A percentile compares a stretch with the other conserved stretches of the same genome.
These are phyloP conservation scores for Plicaturopsis crispa DNA, from an alignment of 768 basidiomycete genomes.

Conservation along the genomic window DNA sequence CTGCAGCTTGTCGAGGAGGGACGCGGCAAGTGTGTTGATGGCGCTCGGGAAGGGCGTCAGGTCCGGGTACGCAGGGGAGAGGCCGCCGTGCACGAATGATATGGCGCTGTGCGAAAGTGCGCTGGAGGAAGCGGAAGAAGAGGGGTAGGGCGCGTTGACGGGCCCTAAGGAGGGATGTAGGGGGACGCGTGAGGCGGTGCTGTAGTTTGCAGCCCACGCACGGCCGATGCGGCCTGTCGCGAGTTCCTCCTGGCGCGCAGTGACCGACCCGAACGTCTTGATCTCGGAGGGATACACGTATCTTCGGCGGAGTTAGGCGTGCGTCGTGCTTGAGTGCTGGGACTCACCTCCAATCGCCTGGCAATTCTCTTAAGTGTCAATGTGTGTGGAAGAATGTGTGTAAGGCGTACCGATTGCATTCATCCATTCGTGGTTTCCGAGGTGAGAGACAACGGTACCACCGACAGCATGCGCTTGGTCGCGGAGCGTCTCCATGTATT, in stretches of 20 bases:
- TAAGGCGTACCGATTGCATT: conserved; percentile 61
- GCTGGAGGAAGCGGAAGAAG: conserved; percentile 20
- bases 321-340: background rate
- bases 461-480: conserved; percentile 62
- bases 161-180: conserved; percentile 64
- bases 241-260: conserved; percentile 65
- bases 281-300: conserved; percentile 83
- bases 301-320: too few relatives aligned
- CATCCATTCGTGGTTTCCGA: conserved; percentile 98
- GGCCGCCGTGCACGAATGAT: conserved; percentile 91
- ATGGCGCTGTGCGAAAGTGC: conserved; percentile 73
- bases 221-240: conserved; percentile 71
- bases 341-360: conserved; percentile 85
- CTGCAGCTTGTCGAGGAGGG: conserved; percentile 68
- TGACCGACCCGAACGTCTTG: conserved; percentile 69
- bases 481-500: conserved; percentile 79
- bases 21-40: conserved; percentile 71
- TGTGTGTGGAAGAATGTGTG: conserved; percentile 7
- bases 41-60: conserved; percentile 76
- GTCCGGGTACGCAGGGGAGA: conserved; percentile 68
- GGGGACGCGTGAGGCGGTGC: conserved; percentile 73
- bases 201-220: conserved; percentile 83
- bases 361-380: conserved; percentile 8
- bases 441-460: conserved; percentile 65
- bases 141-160: conserved; percentile 55